Evolutionary conservation across 2,329 filamentous ascomycete genomes (phyloP), one percentile per base, ranked within the genome.

Genomic region (Pseudocercospora pini-densiflorae): DNA sequence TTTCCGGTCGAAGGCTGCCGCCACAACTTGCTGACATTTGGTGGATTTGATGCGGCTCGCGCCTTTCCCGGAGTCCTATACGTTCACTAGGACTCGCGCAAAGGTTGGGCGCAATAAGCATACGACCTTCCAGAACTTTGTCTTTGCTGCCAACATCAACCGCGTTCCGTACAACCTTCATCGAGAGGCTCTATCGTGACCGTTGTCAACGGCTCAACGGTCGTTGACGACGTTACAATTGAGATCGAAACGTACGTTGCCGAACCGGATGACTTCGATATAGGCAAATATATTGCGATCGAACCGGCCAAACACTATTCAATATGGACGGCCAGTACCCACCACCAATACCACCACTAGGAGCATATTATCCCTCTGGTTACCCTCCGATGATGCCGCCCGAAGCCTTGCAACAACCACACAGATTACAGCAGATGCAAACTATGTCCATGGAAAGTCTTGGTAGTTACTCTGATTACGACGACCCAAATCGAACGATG

Each of bases 381-480:
- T 74, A 75, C 55, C 73, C 74, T 60, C 67, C 72, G 21, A 73
- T 76, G 61, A 74, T 77, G 62, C 72, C 75, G 53, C 68, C 73
- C 9, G 70, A 74, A 43, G 62, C 67, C 33, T 68, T 71, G 33
- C 71, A 71, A 63, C 67, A 65, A 51, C 55, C 33, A 53, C 72
- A 72, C 36, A 68, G 72, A 62, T 65, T 76, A 40, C 74, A 75
- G 58, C 75, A 74, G 36, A 59, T 77, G 19, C 74, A 76, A 51
- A 75, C 73, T 10, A 68, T 75, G 61, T 76, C 77, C 6, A 73
- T 73, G 62, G 77, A 78, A 58, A 76, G 70, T 59, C 67, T 78
- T 23, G 73, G 74, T 61, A 70, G 62, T 60, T 77, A 77, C 36
- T 70, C 74, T 8, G 75, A 76, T 23, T 73, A 73, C 59, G 76